These are phyloP conservation scores for Coprinellus aureogranulatus DNA, from an alignment of 768 basidiomycete genomes.

Conservation along the genomic window DNA sequence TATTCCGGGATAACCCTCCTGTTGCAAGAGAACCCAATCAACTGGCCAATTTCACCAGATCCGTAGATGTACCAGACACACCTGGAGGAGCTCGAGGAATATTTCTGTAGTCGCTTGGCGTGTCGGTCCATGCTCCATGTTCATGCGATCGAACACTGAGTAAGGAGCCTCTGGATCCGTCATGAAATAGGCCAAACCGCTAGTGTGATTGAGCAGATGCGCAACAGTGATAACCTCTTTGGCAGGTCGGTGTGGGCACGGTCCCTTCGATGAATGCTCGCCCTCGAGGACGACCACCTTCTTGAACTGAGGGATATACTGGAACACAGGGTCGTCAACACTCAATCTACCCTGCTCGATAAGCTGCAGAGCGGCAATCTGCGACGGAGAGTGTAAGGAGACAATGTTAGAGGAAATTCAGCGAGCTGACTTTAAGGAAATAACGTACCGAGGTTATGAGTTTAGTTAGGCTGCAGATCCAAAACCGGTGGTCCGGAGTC, in stretches of 20 bases:
- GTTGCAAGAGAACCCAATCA: no score
- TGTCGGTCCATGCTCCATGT: slow-evolving; percentile 11
- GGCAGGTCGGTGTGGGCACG: slow-evolving; percentile 15
- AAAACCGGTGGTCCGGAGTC: slow-evolving; percentile 25
- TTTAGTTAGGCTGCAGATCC: slow-evolving; percentile 36
- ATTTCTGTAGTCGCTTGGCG: slow-evolving; percentile 11
- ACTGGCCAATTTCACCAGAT: no score
- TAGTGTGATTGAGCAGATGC: slow-evolving; percentile 27
- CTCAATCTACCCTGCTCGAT: slow-evolving; percentile 30
- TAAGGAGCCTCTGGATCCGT: neutral
- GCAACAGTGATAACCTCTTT: slow-evolving; percentile 18
- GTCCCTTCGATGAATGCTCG: slow-evolving; percentile 1
- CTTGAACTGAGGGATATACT: slow-evolving; percentile 29
- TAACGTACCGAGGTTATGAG: slow-evolving; percentile 21
- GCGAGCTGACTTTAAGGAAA: neutral
- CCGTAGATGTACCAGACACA: no score
- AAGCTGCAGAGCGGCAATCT: slow-evolving; percentile 34
- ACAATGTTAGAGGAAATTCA: neutral
- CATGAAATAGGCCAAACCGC: slow-evolving; percentile 24
- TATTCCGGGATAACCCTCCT: slow-evolving; percentile 24
- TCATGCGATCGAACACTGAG: slow-evolving; percentile 9
- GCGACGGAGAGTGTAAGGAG: no score
- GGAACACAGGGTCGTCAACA: slow-evolving; percentile 25
- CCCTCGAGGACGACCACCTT: slow-evolving; percentile 23
- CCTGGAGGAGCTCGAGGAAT: slow-evolving; percentile 24